phyloP scores from a whole-genome alignment of 495 filamentous ascomycete species.

The Aspergillus indologenus region DNA sequence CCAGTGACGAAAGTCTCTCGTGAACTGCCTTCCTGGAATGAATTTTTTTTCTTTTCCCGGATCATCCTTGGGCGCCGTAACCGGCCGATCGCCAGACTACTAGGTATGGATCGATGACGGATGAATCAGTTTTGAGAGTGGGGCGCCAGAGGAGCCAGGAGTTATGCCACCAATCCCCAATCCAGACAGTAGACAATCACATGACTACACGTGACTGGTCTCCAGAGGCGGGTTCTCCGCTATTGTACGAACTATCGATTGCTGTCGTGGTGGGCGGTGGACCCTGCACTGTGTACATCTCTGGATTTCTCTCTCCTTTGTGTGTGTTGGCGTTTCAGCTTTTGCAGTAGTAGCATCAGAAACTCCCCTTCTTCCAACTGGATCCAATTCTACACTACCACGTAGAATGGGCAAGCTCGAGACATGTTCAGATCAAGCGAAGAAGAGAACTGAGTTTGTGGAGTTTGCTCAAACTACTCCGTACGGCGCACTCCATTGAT shows the following conservation, averaged over 20 bases:
- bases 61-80: slow-evolving; percentile 6
- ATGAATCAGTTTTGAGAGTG: slow-evolving; percentile 13
- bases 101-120: slow-evolving; percentile 14
- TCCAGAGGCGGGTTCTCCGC: not conserved
- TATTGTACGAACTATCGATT: not conserved
- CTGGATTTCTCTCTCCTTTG: not conserved
- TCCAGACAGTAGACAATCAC: not conserved
- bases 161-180: not conserved
- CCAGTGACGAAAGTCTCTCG: not conserved
- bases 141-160: not conserved
- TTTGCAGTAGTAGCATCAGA: not conserved
- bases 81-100: slow-evolving; percentile 18
- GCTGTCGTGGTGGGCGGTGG: not conserved
- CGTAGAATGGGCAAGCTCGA: not conserved
- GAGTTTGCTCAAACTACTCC: not conserved
- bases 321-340: slow-evolving; percentile 7
- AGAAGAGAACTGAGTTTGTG: not conserved
- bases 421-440: not conserved
- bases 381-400: not conserved
- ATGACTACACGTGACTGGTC: slow-evolving; percentile 7
- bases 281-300: not conserved
- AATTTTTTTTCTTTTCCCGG: not conserved
- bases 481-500: not conserved
- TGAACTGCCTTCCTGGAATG: not conserved
- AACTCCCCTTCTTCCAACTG: not conserved